Evolutionary conservation across 2,329 filamentous ascomycete genomes (phyloP), one percentile per base, ranked within the genome.

Genomic region (Aspergillus calidoustus): DNA sequence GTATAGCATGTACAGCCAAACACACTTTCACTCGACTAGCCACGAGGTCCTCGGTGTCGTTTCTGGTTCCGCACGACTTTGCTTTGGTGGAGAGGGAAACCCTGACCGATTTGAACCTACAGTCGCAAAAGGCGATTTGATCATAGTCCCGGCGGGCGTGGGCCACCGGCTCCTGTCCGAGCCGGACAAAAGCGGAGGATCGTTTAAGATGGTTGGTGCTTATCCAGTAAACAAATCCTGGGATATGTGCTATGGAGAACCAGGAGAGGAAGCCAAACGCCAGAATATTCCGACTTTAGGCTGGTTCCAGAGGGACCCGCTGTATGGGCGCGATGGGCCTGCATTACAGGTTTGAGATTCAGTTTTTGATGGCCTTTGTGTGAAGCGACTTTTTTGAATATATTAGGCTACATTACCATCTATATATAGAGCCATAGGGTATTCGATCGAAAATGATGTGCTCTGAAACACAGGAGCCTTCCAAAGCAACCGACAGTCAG

Each of bases 221-320:
- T 91, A 91, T 79, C 88, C 87, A 0, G 76, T 66, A 25, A 83
- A 77, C 17, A 81, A 79, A 59, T 66, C 73, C 19, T 91, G 87
- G 87, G 88, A 91, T 73, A 91, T 91, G 89, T 91, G 88, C 68
- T 90, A 91, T 77, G 89, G 88, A 1, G 79, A 79, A 55, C 68
- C 79, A 43, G 84, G 80, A 0, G 88, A 90, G 70, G 83, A 85
- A 69, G 72, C 74, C 7, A 84, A 84, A 68, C 73, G 83, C 7
- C 74, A 81, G 60, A 71, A 66, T 7, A 88, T 89, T 51, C 71
- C 66, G 56, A 66, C 68, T 3, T 66, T 89, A 68, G 68, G 66
- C 5, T 90, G 87, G 87, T 86, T 90, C 65, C 71, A 79, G 49
- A 81, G 70, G 63, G 87, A 90, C 78, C 87, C 87, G 19, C 73